A percentile compares a stretch with the other conserved stretches of the same genome.
Conservation (phyloP, 106 monocot genomes). For the Cymbidium sinense region DNA sequence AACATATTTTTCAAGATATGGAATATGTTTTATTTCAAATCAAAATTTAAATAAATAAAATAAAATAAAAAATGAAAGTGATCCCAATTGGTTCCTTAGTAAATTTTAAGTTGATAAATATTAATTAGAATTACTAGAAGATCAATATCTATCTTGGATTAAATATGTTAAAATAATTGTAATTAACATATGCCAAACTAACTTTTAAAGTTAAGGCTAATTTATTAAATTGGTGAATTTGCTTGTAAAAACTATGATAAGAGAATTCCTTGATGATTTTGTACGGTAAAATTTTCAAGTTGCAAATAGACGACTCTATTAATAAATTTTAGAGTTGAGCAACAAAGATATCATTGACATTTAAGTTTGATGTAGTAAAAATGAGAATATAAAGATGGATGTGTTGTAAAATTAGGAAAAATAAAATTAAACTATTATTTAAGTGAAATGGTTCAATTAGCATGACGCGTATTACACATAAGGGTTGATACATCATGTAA, state of each 20-base stretch:
- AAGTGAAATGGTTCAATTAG: neutral
- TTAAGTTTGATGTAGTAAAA: neutral
- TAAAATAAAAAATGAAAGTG: no score
- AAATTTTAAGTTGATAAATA: neutral
- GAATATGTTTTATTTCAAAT: no score
- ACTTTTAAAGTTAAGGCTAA: no score
- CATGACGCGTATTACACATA: neutral
- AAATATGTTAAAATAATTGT: neutral
- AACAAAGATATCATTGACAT: neutral
- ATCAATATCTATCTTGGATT: neutral
- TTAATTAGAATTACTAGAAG: neutral
- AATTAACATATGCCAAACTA: no score
- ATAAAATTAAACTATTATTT: neutral
- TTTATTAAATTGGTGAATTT: no score
- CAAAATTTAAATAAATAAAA: no score
- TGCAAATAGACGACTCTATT: no score
- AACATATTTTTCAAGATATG: no score
- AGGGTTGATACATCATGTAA: no score
- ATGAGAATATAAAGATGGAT: neutral
- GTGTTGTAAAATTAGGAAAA: neutral
- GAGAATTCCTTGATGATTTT: neutral
- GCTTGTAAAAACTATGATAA: no score
- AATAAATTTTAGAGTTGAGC: no score
- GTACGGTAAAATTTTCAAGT: neutral
- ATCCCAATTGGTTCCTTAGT: no score